These are phyloP conservation scores for Oryza meridionalis DNA, from an alignment of 176 grass and related monocot genomes.

Conservation along the genomic window DNA sequence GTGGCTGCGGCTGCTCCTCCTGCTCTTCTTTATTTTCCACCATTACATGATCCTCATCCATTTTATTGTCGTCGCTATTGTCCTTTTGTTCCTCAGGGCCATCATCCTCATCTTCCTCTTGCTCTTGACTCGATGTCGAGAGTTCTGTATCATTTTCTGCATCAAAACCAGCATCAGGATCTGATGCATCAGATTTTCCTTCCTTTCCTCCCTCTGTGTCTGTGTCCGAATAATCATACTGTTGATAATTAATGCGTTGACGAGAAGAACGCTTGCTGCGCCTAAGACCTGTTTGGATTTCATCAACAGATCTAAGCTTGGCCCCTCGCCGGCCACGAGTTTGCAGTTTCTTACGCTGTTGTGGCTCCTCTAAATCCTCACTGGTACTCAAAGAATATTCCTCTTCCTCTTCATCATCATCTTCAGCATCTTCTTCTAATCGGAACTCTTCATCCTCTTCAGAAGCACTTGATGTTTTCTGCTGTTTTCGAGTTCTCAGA, in stretches of 20 bases:
- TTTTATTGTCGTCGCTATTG: constrained; percentile 52
- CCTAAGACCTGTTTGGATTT: constrained; percentile 82
- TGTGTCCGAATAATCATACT: constrained; percentile 87
- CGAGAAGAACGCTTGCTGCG: constrained; percentile 89
- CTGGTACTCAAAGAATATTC: constrained; percentile 84
- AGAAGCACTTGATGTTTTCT: constrained; percentile 75
- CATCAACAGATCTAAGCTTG: constrained; percentile 80
- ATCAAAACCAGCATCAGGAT: constrained; percentile 64
- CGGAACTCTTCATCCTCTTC: constrained; percentile 95
- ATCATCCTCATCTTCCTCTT: constrained; percentile 70
- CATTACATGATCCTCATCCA: constrained; percentile 46
- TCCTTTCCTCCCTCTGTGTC: constrained; percentile 66
- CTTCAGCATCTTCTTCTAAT: constrained; percentile 78
- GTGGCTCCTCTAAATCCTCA: constrained; percentile 74
- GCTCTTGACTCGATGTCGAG: constrained; percentile 84
- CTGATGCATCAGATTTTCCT: constrained; percentile 74
- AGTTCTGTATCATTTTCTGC: constrained; percentile 66
- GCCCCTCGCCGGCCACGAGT: constrained; percentile 56
- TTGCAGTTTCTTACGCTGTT: constrained; percentile 58
- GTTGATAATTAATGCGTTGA: constrained; percentile 71
- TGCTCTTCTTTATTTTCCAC: constrained; percentile 54
- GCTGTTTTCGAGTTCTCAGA: constrained; percentile 80
- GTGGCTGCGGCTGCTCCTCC: constrained; percentile 42
- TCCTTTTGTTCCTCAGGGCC: constrained; percentile 50
- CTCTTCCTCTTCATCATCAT: constrained; percentile 90